These are phyloP conservation scores for Euphorbia schlechtendalii DNA, from an alignment of 441 rosid genomes.

Conservation along the genomic window DNA sequence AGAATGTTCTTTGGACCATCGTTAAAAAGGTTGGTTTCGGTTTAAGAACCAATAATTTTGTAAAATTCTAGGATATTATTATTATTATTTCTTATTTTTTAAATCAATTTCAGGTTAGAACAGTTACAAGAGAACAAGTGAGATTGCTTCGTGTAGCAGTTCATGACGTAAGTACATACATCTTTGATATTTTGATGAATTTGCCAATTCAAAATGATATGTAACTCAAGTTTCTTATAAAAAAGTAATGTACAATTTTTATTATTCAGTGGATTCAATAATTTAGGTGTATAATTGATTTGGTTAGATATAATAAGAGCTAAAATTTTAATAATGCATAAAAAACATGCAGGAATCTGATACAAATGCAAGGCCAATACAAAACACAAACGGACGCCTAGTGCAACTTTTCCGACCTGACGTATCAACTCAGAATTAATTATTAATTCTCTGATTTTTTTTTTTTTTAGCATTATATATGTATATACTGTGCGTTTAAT, in stretches of 20 bases:
- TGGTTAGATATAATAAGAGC: no score
- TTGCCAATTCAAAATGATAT: neutral
- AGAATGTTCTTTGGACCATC: slow-evolving; percentile 63
- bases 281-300: no score
- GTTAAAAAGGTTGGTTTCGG: slow-evolving; percentile 39
- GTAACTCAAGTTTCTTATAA: neutral
- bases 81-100: neutral
- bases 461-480: no score
- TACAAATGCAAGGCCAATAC: slow-evolving; percentile 72
- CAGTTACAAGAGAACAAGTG: slow-evolving; percentile 49
- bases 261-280: no score
- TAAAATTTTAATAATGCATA: no score
- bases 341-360: slow-evolving; percentile 42
- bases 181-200: neutral
- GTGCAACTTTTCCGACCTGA: slow-evolving; percentile 41
- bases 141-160: slow-evolving; percentile 64
- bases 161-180: slow-evolving; percentile 48
- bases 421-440: neutral
- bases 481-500: no score
- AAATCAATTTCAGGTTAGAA: slow-evolving; percentile 39
- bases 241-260: no score
- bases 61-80: neutral
- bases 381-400: slow-evolving; percentile 32
- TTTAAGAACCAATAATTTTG: no score
- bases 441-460: no score